Conservation (phyloP, 768 basidiomycete species). For the Phylloporus sp. region DNA sequence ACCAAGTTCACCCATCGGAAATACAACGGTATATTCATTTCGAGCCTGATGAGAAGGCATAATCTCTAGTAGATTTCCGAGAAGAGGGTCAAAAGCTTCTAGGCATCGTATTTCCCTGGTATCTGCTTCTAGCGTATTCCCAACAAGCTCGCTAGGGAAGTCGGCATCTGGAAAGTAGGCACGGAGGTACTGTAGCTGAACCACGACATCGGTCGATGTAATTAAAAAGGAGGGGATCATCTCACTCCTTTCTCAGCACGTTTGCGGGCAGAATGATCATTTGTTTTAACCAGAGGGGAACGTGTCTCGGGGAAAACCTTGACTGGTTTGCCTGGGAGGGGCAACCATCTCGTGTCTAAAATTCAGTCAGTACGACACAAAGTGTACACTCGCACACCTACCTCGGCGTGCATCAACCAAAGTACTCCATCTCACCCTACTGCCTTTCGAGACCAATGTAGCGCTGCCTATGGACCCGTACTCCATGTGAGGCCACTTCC, state of each 20-base stretch:
- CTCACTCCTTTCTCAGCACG: constrained; percentile 67
- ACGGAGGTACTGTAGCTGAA: constrained; percentile 67
- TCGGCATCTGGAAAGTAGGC: constrained; percentile 71
- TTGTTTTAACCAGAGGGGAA: constrained; percentile 29
- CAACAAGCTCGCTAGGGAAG: constrained; percentile 63
- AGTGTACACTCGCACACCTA: constrained; percentile 1
- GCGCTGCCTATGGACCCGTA: constrained; percentile 54
- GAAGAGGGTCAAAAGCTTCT: constrained; percentile 51
- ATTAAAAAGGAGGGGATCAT: neutral
- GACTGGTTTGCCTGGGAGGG: constrained; percentile 28
- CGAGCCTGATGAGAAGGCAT: constrained; percentile 28
- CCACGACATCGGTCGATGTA: constrained; percentile 1
- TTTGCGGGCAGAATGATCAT: constrained; percentile 38
- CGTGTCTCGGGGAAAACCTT: constrained; percentile 60
- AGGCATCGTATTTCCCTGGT: constrained; percentile 33
- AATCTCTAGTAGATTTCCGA: constrained; percentile 51
- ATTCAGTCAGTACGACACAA: constrained; percentile 4
- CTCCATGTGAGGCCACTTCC: constrained; percentile 52
- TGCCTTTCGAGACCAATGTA: constrained; percentile 45
- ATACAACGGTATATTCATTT: constrained; percentile 39
- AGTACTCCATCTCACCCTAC: constrained; percentile 51
- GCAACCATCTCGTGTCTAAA: constrained; percentile 32
- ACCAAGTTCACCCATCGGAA: constrained; percentile 62
- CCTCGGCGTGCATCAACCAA: constrained; percentile 32
- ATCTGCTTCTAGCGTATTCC: constrained; percentile 51